Conservation (phyloP, 1,139 yeast genomes). For the Kodamaea suecica region DNA sequence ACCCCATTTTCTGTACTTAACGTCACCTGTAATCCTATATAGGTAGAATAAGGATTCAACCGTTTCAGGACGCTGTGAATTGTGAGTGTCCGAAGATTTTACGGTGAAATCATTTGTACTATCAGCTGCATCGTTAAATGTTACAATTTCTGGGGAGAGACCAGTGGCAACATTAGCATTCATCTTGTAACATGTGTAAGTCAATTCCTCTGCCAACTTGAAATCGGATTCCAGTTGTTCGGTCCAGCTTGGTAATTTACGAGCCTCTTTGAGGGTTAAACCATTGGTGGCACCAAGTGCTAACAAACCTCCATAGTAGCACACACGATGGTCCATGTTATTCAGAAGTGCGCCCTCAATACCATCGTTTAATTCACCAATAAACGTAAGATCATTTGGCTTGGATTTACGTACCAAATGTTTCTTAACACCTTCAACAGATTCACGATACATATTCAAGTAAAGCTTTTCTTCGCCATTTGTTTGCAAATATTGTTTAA, state of each 20-base stretch:
- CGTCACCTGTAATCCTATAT: constrained; percentile 78
- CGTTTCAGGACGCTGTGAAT: constrained; percentile 90
- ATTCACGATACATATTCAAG: constrained; percentile 71
- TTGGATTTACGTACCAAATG: constrained; percentile 58
- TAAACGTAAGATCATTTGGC: constrained; percentile 63
- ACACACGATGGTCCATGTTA: constrained; percentile 92
- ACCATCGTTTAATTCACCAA: constrained; percentile 80
- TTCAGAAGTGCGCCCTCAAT: constrained; percentile 55
- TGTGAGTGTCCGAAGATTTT: constrained; percentile 73
- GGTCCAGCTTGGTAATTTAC: constrained; percentile 37
- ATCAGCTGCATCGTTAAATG: constrained; percentile 52
- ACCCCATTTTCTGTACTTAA: constrained; percentile 85
- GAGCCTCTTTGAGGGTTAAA: constrained; percentile 49
- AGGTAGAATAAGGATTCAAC: constrained; percentile 83
- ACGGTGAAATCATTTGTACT: constrained; percentile 55
- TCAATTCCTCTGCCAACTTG: constrained; percentile 68
- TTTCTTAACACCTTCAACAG: constrained; percentile 69
- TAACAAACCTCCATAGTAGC: constrained; percentile 87
- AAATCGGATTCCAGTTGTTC: constrained; percentile 50
- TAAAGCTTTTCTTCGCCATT: constrained; percentile 58
- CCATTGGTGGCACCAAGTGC: constrained; percentile 92
- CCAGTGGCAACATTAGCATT: constrained; percentile 72
- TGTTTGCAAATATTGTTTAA: constrained; percentile 85
- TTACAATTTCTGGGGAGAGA: constrained; percentile 83
- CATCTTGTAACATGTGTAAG: constrained; percentile 81